Conservation (phyloP, 495 filamentous ascomycete species). For the Aspergillus cavernicola region DNA sequence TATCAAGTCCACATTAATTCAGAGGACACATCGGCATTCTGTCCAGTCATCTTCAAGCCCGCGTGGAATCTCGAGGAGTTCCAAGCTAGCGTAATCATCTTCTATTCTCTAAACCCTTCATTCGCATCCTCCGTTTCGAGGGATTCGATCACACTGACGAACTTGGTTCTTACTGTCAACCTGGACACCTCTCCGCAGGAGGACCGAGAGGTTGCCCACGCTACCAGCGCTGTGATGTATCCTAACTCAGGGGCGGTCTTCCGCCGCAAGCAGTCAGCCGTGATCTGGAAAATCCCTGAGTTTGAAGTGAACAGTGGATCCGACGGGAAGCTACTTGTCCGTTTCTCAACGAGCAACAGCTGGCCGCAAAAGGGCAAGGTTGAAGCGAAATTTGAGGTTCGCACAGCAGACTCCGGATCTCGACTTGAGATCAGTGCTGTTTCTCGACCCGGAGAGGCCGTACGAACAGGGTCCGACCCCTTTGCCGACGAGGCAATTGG, state of each 20-base stretch:
- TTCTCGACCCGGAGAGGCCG: slow-evolving; percentile 10
- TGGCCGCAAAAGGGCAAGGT: slow-evolving; percentile 72
- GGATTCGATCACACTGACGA: slow-evolving; percentile 63
- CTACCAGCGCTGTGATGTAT: slow-evolving; percentile 44
- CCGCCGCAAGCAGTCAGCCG: slow-evolving; percentile 78
- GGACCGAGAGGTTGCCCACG: slow-evolving; percentile 40
- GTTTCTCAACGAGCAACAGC: slow-evolving; percentile 71
- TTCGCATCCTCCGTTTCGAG: slow-evolving; percentile 43
- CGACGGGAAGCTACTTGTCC: slow-evolving; percentile 69
- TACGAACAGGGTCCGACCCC: slow-evolving; percentile 51
- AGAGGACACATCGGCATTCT: slow-evolving; percentile 56
- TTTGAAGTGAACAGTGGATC: slow-evolving; percentile 52
- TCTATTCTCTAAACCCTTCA: slow-evolving; percentile 79
- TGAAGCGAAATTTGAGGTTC: slow-evolving; percentile 79
- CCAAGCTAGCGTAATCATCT: slow-evolving; percentile 77
- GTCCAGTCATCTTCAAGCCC: slow-evolving; percentile 74
- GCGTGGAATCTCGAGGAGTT: slow-evolving; percentile 79
- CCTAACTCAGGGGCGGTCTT: slow-evolving; percentile 58
- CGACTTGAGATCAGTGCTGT: slow-evolving; percentile 58
- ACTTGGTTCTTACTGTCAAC: slow-evolving; percentile 75
- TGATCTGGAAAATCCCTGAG: slow-evolving; percentile 88
- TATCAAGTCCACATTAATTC: slow-evolving; percentile 85
- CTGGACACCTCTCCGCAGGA: slow-evolving; percentile 57
- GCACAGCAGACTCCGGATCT: slow-evolving; percentile 49
- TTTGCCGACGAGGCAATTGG: slow-evolving; percentile 60